Evolutionary conservation across 2,329 filamentous ascomycete genomes (phyloP).

Genomic region (Sphaerulina populicola): DNA sequence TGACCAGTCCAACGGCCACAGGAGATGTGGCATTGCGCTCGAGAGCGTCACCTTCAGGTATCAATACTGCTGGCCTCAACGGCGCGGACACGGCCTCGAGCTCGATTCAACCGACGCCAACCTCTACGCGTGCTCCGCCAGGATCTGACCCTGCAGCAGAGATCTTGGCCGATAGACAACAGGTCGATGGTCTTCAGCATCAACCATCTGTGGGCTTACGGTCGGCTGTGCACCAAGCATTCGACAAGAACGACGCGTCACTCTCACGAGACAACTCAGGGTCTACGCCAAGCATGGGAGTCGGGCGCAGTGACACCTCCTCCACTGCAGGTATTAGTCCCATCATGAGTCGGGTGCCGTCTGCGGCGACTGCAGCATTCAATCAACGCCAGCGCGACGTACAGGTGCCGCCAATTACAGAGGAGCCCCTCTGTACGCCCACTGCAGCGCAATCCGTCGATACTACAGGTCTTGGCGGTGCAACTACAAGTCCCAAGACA

Average conservation of each 20-base stretch:
- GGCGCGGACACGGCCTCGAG: slow-evolving; percentile 10
- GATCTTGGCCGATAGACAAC: slow-evolving; percentile 14
- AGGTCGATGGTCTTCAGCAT: slow-evolving; percentile 37
- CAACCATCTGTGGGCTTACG: slow-evolving; percentile 44
- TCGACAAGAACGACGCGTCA: slow-evolving; percentile 51
- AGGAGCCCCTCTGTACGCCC: slow-evolving; percentile 38
- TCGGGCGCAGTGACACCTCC: slow-evolving; percentile 50
- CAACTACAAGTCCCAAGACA: slow-evolving; percentile 34
- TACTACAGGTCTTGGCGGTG: slow-evolving; percentile 28
- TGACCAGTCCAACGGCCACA: slow-evolving; percentile 4
- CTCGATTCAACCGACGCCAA: slow-evolving; percentile 18
- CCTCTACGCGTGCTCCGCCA: slow-evolving; percentile 10
- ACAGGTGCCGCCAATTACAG: slow-evolving; percentile 48
- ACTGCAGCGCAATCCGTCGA: slow-evolving; percentile 30
- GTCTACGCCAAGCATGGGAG: slow-evolving; percentile 16
- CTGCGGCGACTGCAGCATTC: slow-evolving; percentile 32
- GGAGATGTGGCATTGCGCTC: neutral
- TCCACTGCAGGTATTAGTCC: slow-evolving; percentile 58
- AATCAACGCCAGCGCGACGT: slow-evolving; percentile 33
- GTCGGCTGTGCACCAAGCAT: slow-evolving; percentile 55
- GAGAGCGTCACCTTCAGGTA: neutral
- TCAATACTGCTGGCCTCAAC: slow-evolving; percentile 5
- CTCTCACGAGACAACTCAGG: slow-evolving; percentile 41
- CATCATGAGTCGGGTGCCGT: slow-evolving; percentile 53
- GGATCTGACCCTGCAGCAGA: slow-evolving; percentile 16